phyloP scores from a whole-genome alignment of 1,284 basidiomycete species.

The Psilocybe mexicana region DNA sequence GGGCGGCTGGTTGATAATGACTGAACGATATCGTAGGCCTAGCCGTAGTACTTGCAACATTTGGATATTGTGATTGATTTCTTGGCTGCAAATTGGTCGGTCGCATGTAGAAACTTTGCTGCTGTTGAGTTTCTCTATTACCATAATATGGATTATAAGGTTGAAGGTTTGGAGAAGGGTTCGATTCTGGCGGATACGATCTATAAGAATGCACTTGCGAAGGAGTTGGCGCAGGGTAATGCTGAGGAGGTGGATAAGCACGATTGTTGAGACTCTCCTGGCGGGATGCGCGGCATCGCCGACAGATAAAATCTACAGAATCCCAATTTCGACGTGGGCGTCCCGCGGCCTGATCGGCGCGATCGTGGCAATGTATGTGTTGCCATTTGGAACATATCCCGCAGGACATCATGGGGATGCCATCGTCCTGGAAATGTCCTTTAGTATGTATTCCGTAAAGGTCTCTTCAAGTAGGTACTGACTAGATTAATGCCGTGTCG shows the following conservation, averaged over 20 bases:
- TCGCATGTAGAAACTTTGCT: constrained; percentile 20
- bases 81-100: constrained; percentile 16
- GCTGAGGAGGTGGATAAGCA: constrained; percentile 8
- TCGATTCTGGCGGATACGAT: neutral
- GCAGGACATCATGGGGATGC: constrained; percentile 75
- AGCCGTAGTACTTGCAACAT: constrained; percentile 6
- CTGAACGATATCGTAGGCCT: constrained; percentile 40
- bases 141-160: neutral
- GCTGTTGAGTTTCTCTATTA: neutral
- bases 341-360: constrained; percentile 56
- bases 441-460: constrained; percentile 10
- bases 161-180: neutral
- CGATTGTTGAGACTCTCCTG: constrained; percentile 9
- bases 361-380: constrained; percentile 77
- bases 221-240: constrained; percentile 7
- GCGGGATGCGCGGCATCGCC: constrained; percentile 40
- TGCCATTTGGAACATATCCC: constrained; percentile 82
- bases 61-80: constrained; percentile 17
- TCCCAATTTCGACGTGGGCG: constrained; percentile 71
- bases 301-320: constrained; percentile 64
- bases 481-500: constrained; percentile 71
- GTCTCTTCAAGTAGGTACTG: constrained; percentile 23
- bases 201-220: constrained; percentile 11
- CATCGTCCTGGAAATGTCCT: constrained; percentile 62
- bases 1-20: constrained; percentile 53